Evolutionary conservation across 352 stramenopile species (phyloP).

Genomic region (Phytopythium aichiense): DNA sequence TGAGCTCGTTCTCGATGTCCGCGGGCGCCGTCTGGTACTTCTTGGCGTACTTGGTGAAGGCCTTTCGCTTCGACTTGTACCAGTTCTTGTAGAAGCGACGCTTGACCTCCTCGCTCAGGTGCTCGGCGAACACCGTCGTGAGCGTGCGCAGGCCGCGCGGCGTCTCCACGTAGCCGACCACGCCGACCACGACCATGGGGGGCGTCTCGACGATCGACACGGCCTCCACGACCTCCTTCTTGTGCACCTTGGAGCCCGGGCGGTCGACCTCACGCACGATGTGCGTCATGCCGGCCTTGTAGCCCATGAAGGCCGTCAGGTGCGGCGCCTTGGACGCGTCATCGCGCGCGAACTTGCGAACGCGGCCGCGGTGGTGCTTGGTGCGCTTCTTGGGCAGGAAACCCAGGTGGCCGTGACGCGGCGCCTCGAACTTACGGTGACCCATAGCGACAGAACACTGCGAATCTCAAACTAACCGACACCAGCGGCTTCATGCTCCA

Average conservation of each 20-base stretch:
- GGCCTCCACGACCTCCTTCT: conserved; percentile 99
- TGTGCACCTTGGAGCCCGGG: conserved; percentile 99
- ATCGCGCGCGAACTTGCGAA: conserved; percentile 99
- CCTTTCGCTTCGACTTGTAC: conserved; percentile 99
- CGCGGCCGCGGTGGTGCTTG: conserved; percentile 98
- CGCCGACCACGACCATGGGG: conserved; percentile 99
- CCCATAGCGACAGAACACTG: conserved; percentile 91
- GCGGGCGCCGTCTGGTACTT: conserved; percentile 95
- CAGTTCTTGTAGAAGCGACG: conserved; percentile 99
- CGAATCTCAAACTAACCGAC: conserved; percentile 73
- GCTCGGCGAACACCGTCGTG: conserved; percentile 99
- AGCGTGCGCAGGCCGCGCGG: conserved; percentile 97
- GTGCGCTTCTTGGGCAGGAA: conserved; percentile 99
- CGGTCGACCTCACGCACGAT: conserved; percentile 98
- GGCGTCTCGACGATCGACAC: conserved; percentile 99
- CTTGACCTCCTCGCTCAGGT: conserved; percentile 99
- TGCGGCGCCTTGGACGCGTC: conserved; percentile 94
- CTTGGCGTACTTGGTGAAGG: conserved; percentile 99
- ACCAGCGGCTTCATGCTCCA: too few relatives aligned
- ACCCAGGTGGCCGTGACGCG: conserved; percentile 96
- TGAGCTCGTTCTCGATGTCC: conserved; percentile 97
- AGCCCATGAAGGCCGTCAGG: conserved; percentile 99
- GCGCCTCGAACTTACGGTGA: conserved; percentile 98
- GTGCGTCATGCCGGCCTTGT: conserved; percentile 99
- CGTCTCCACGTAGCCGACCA: conserved; percentile 99